Conservation (phyloP, 305 asterid genomes). For the Striga hermonthica region DNA sequence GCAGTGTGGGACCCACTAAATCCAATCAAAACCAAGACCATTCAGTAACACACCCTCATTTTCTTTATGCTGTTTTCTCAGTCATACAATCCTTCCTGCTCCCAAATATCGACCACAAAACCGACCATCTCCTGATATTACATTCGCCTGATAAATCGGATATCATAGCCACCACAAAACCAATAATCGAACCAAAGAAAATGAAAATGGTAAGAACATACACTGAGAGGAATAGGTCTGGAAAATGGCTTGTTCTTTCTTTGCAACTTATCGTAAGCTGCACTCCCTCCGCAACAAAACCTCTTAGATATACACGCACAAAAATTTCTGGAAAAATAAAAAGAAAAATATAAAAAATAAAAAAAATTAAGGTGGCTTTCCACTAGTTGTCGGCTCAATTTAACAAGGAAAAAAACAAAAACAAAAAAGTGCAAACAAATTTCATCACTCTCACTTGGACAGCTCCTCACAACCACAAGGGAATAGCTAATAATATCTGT, state of each 20-base stretch:
- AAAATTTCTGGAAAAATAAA: conserved; percentile 31
- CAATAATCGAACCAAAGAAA: background rate
- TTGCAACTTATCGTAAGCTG: conserved; percentile 53
- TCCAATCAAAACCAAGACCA: too few species aligned
- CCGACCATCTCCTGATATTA: conserved; percentile 65
- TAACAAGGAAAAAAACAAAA: too few species aligned
- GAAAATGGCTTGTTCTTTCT: conserved; percentile 55
- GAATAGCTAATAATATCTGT: too few species aligned
- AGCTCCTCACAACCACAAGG: too few species aligned
- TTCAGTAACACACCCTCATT: too few species aligned
- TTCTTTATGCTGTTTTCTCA: conserved; percentile 22
- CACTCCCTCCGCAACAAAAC: conserved; percentile 56
- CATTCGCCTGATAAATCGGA: conserved; percentile 23
- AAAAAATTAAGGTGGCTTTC: too few species aligned
- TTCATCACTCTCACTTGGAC: too few species aligned
- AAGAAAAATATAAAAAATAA: background rate
- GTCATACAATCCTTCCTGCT: conserved; percentile 58
- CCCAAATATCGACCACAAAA: conserved; percentile 66
- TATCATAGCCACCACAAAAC: background rate
- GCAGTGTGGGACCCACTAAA: too few species aligned
- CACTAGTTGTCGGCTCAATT: too few species aligned
- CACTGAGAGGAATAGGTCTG: conserved; percentile 56
- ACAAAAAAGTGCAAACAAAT: too few species aligned
- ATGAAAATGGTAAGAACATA: conserved; percentile 34
- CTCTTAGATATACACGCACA: conserved; percentile 36